These are phyloP conservation scores for Kwoniella heveanensis DNA, from an alignment of 768 basidiomycete genomes.

Conservation along the genomic window DNA sequence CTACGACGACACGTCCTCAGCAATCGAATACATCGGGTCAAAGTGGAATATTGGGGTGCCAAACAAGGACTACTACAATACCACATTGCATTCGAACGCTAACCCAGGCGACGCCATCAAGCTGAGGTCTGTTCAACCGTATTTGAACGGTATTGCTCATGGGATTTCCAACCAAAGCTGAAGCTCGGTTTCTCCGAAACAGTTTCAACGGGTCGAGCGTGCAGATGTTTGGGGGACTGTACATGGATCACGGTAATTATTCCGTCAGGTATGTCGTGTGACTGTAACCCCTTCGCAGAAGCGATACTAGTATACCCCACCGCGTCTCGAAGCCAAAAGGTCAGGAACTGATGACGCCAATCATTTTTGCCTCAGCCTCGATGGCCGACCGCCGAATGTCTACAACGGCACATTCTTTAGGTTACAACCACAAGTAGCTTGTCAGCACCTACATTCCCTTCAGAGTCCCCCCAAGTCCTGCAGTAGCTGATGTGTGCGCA, in stretches of 20 bases:
- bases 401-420: conserved; percentile 24
- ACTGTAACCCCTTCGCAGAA: not conserved
- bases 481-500: no score
- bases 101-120: conserved; percentile 18
- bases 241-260: conserved; percentile 33
- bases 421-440: conserved; percentile 7
- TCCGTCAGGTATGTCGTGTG: conserved; percentile 27
- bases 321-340: no score
- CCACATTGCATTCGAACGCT: conserved; percentile 21
- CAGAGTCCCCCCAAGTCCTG: no score
- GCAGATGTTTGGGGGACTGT: conserved; percentile 25
- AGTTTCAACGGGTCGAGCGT: conserved; percentile 39
- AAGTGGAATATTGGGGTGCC: no score
- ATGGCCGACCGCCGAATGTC: conserved; percentile 2
- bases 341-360: not conserved
- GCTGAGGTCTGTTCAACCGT: conserved; percentile 3
- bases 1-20: conserved; percentile 31
- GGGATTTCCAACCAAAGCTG: no score
- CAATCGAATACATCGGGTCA: conserved; percentile 20
- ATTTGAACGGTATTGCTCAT: no score
- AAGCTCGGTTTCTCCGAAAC: no score
- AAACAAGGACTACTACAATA: conserved; percentile 24
- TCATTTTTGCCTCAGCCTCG: conserved; percentile 22
- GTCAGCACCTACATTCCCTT: no score
- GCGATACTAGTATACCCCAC: not conserved